phyloP scores from a whole-genome alignment of 192 early-diverging fungal genomes.

The Phycomyces blakesleeanus region DNA sequence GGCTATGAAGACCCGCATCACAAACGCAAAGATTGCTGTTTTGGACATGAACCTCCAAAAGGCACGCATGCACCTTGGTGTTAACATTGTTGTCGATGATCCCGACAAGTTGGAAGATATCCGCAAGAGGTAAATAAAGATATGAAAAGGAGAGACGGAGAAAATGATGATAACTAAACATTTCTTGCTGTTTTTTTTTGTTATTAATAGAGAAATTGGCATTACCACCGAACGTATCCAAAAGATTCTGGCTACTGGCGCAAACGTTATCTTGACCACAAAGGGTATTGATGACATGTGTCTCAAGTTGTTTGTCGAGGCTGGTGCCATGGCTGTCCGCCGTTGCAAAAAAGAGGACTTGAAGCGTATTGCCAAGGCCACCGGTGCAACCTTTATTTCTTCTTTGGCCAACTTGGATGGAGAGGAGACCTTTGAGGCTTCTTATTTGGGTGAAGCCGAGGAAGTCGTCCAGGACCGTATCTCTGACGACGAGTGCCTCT shows the following conservation, averaged over 20 bases:
- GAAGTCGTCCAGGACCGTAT: constrained; percentile 97
- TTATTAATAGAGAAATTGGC: constrained; percentile 73
- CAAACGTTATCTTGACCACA: constrained; percentile 96
- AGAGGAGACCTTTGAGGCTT: constrained; percentile 91
- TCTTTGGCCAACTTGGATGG: constrained; percentile 96
- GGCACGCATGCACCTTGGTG: constrained; percentile 94
- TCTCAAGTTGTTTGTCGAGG: constrained; percentile 97
- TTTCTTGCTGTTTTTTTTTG: too few species aligned
- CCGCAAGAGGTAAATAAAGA: constrained; percentile 58
- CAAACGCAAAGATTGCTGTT: constrained; percentile 92
- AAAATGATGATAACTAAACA: too few species aligned
- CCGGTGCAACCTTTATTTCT: constrained; percentile 90
- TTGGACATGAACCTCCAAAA: constrained; percentile 98
- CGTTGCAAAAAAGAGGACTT: constrained; percentile 96
- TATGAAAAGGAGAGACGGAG: not conserved
- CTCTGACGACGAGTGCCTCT: constrained; percentile 94
- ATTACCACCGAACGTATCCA: constrained; percentile 95
- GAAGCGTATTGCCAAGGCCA: constrained; percentile 94
- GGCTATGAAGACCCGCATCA: constrained; percentile 87
- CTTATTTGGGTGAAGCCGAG: constrained; percentile 86
- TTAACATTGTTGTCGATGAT: constrained; percentile 97
- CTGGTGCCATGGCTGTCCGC: constrained; percentile 95
- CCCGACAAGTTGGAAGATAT: constrained; percentile 97
- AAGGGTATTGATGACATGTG: constrained; percentile 99
- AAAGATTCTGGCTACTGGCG: constrained; percentile 92